These are phyloP conservation scores for Phycomyces nitens DNA, from an alignment of 192 early-diverging fungal species.

Conservation along the genomic window DNA sequence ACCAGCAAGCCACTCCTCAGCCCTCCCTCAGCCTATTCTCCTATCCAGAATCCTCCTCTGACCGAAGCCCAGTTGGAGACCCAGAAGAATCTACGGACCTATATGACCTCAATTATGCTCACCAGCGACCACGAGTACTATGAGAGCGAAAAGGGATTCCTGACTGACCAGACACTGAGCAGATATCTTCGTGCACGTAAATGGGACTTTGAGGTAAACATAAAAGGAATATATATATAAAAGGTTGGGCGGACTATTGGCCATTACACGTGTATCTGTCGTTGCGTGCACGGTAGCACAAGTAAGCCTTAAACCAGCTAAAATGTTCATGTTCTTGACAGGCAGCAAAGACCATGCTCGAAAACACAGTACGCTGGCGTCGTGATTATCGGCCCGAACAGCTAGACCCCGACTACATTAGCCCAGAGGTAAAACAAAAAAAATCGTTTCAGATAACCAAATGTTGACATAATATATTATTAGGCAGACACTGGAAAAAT, in stretches of 20 bases:
- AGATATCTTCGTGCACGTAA: conserved; percentile 29
- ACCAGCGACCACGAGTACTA: conserved; percentile 22
- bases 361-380: conserved; percentile 25
- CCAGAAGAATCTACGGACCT: conserved; percentile 7
- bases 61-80: conserved; percentile 18
- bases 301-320: neutral
- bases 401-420: conserved; percentile 9
- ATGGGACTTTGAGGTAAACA: conserved; percentile 23
- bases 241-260: neutral
- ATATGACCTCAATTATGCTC: conserved; percentile 13
- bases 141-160: conserved; percentile 24
- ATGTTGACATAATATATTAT: too few relatives aligned
- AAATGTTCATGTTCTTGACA: conserved; percentile 2
- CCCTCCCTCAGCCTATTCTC: conserved; percentile 8
- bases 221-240: neutral
- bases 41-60: conserved; percentile 6
- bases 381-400: conserved; percentile 20
- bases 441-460: too few relatives aligned
- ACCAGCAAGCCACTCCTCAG: conserved; percentile 13
- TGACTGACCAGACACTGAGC: conserved; percentile 20
- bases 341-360: conserved; percentile 16
- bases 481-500: conserved; percentile 66
- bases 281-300: neutral
- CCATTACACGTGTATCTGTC: neutral
- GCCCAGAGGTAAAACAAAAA: conserved; percentile 31